These are phyloP conservation scores for Suillus placidus DNA, from an alignment of 768 basidiomycete genomes.

Conservation along the genomic window DNA sequence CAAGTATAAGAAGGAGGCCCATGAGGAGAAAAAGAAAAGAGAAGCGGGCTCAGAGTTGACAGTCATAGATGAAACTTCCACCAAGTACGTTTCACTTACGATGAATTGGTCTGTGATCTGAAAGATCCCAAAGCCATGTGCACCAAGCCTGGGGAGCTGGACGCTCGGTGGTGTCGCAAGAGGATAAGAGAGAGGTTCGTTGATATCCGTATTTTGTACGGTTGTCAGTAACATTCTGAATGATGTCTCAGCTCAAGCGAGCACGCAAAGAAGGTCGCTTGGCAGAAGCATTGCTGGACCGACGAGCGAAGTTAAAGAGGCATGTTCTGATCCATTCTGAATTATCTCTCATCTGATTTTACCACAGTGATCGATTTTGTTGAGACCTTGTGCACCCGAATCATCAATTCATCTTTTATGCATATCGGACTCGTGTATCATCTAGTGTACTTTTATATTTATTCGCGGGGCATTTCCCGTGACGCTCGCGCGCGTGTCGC, in stretches of 20 bases:
- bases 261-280: conserved; percentile 81
- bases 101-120: conserved; percentile 1
- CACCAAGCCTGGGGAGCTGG: conserved; percentile 89
- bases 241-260: conserved; percentile 62
- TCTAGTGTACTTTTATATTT: conserved; percentile 7
- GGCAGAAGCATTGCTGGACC: conserved; percentile 77
- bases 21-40: conserved; percentile 73
- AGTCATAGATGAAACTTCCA: conserved; percentile 68
- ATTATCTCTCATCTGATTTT: conserved; percentile 12
- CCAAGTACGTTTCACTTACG: conserved; percentile 61
- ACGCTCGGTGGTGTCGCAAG: conserved; percentile 63
- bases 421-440: conserved; percentile 6
- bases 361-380: conserved; percentile 48
- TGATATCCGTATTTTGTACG: conserved; percentile 1
- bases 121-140: conserved; percentile 49
- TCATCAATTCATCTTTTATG: conserved; percentile 11
- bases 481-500: not conserved
- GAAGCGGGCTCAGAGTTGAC: conserved; percentile 53
- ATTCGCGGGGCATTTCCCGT: not conserved
- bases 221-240: conserved; percentile 11
- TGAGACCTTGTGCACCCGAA: conserved; percentile 25
- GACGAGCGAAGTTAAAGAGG: conserved; percentile 85
- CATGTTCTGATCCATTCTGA: conserved; percentile 27
- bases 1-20: conserved; percentile 85
- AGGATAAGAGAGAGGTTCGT: conserved; percentile 74